Base-by-base conservation (phyloP, 1,139 yeast genomes). In the Blastobotrys persicus region DNA sequence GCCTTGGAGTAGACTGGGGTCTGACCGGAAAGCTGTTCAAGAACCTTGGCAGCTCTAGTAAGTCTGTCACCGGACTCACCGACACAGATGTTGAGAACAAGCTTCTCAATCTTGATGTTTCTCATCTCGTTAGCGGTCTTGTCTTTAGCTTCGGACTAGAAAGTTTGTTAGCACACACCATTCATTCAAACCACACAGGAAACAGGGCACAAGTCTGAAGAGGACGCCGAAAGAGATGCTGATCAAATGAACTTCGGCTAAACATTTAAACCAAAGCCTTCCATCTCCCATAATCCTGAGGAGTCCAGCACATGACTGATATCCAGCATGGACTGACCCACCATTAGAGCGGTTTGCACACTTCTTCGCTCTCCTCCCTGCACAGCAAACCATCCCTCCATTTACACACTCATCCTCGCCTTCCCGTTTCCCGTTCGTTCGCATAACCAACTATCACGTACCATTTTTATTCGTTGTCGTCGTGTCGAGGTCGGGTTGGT, bases 21-120 rank as follows among this genome's bases (percentile, higher is more conserved):
- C 81, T 92, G 99, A 89, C 98, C 98, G 67, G 98, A 91, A 72
- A 92, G 87, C 83, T 94, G 98, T 82, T 92, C 99, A 75, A 92
- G 85, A 71, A 92, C 98, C 85, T 92, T 92, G 74, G 98, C 94
- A 71, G 98, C 99, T 88, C 99, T 92, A 83, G 99, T 92, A 78
- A 92, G 88, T 85, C 98, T 87, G 79, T 92, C 99, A 84, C 99
- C 99, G 78, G 98, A 91, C 81, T 92, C 98, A 83, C 99, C 99
- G 77, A 92, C 98, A 78, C 96, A 91, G 80, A 92, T 92, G 94
- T 92, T 94, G 79, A 92, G 88, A 78, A 92, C 97, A 79, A 92
- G 86, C 81, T 92, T 94, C 82, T 92, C 98, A 81, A 92, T 92
- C 81, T 87, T 92, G 80, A 94, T 83, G 70, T 92, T 98, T 80